Evolutionary conservation across 495 filamentous ascomycete species (phyloP).

Genomic region (Penicillium lagena): DNA sequence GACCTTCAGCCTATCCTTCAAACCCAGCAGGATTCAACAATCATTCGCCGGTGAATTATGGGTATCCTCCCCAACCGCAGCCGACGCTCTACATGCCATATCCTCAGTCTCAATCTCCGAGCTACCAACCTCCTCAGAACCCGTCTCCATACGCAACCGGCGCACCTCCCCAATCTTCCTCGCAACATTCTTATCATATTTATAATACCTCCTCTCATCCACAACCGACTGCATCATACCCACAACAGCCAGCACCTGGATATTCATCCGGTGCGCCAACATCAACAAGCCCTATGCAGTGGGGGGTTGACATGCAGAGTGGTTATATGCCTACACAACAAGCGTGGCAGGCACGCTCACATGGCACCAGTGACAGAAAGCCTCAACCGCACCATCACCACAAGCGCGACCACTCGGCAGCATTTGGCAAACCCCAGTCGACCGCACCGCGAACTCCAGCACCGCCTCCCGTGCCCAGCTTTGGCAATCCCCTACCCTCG

Average conservation of each 20-base stretch:
- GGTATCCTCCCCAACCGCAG: slow-evolving; percentile 23
- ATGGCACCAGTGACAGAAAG: slow-evolving; percentile 24
- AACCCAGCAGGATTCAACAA: slow-evolving; percentile 20
- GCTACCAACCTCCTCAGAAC: slow-evolving; percentile 19
- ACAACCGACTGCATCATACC: too few species aligned
- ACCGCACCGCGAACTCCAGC: slow-evolving; percentile 36
- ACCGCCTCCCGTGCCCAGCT: slow-evolving; percentile 56
- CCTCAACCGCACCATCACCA: slow-evolving; percentile 28
- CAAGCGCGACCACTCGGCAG: slow-evolving; percentile 36
- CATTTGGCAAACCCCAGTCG: slow-evolving; percentile 35
- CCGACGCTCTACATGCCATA: slow-evolving; percentile 20
- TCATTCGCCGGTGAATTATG: slow-evolving; percentile 23
- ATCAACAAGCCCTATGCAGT: slow-evolving; percentile 49
- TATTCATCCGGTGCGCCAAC: slow-evolving; percentile 8
- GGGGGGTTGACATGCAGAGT: slow-evolving; percentile 43
- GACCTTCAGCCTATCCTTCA: slow-evolving; percentile 14
- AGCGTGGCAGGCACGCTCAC: slow-evolving; percentile 38
- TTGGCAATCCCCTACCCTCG: slow-evolving; percentile 51
- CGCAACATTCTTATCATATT: slow-evolving; percentile 11
- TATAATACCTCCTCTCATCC: too few species aligned
- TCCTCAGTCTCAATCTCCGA: slow-evolving; percentile 15
- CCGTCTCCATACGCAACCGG: slow-evolving; percentile 16
- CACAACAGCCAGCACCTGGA: too few species aligned
- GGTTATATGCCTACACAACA: slow-evolving; percentile 24
- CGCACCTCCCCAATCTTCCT: slow-evolving; percentile 18